Evolutionary conservation across 176 grass and related monocot genomes (phyloP), one percentile per base, ranked within the genome.

Genomic region (Ensete ventricosum): DNA sequence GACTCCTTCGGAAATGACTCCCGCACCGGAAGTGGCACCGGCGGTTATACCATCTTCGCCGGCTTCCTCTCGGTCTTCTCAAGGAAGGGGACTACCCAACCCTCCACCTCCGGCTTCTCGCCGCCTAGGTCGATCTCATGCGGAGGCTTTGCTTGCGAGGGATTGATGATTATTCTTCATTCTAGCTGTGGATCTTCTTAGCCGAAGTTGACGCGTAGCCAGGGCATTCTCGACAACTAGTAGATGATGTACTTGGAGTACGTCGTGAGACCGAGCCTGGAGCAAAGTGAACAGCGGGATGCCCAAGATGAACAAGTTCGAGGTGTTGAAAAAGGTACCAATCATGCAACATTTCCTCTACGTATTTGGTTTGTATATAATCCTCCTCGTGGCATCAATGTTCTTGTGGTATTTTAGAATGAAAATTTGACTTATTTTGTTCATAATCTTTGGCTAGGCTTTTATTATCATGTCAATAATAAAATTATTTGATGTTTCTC

Each of bases 311-410:
- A 88, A 92, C 81, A 96, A 88, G 82, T 89, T 87, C 3, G 89
- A 96, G 81, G 89, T 96, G 68, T 83, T 92, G 27, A 84, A 96
- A 81, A 96, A 90, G 83, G 92, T 92, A 54, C 87, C 89, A 0
- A 96, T 96, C 73, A 96, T 96, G 92, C 92, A 96, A 73, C 92
- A 96, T 80, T 92, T 96, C 84, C 84, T 92, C 80, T 96, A 92
- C 48, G 89, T 89, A 19, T 96, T 84, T 92, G 92, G 92, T 96
- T 91, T n/a, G 34, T 43, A 43, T 43, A 6, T 43, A 43, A 43
- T 43, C 34, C 34, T 43, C 34, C 34, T 43, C 0, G 3, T 43
- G 34, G 4, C 34, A 43, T 43, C 34, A 6, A 6, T 6, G 4
- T 43, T 43, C 34, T 43, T 43, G 34, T 5, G 34, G 34, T 43